Base-by-base conservation (phyloP, 2,329 filamentous ascomycete genomes). In the Trichoderma asperellum region DNA sequence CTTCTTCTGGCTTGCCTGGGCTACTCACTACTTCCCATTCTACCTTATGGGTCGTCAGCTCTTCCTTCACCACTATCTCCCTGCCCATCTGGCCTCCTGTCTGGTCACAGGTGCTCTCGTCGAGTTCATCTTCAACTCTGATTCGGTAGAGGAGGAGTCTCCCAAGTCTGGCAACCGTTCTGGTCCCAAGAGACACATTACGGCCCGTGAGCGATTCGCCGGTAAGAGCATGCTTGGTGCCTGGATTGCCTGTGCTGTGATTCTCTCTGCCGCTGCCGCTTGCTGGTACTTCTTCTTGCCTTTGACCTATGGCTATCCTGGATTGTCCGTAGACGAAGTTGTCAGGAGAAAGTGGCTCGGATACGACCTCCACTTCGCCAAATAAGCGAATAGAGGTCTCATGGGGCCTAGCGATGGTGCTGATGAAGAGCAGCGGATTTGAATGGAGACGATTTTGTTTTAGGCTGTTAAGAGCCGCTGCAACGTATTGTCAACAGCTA, bases 1-100 rank as follows among this genome's bases (percentile, higher is more conserved):
- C 29, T 99, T 99, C 88, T 96, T 99, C 85, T 98, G 97, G 89
- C 88, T 99, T 69, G 93, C 94, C 68, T 99, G 96, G 96, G 94
- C 93, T 16, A 95, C 94, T 2, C 96, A 99, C 80, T 99, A 97
- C 84, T 89, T 97, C 80, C 95, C 95, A 64, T 99, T 99, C 85
- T 99, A 90, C 83, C 89, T 97, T 72, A 99, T 99, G 95, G 95
- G 95, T 69, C 94, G 95, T 75, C 95, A 99, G 80, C 90, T 97
- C 73, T 99, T 99, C 89, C 82, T 99, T 74, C 96, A 99, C 81
- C 96, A 99, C 82, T 99, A 99, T 78, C 88, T 99, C 4, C 96
- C 96, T 0, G 93, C 96, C 0, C 96, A 99, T 78, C 86, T 99
- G 12, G 95, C 96, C 0, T 97, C 94, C 7, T 89, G 89, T 34